Evolutionary conservation across 441 rosid genomes (phyloP).

Genomic region (Bocquillonia castaneifolia): DNA sequence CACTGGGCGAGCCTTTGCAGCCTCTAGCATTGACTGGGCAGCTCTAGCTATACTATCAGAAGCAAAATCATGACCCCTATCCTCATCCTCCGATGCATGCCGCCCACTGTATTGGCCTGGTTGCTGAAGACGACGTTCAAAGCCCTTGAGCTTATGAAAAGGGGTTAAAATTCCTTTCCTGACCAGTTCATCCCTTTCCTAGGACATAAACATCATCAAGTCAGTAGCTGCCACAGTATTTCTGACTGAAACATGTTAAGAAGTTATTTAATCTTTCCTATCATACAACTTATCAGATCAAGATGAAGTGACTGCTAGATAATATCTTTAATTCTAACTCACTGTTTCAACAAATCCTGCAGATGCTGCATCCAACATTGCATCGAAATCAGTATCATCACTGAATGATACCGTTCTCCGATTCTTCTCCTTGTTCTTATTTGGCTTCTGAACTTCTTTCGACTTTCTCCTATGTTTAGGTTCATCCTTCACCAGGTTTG

Average conservation of each 20-base stretch:
- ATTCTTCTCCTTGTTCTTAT: conserved; percentile 43
- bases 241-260: conserved; percentile 10
- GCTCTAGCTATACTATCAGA: conserved; percentile 57
- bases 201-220: conserved; percentile 31
- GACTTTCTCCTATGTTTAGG: conserved; percentile 47
- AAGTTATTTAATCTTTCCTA: conserved; percentile 8
- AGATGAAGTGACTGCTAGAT: conserved; percentile 4
- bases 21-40: conserved; percentile 54
- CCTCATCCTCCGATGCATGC: conserved; percentile 39
- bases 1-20: conserved; percentile 75
- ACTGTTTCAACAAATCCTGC: conserved; percentile 93
- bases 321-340: conserved; percentile 26
- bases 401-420: conserved; percentile 54
- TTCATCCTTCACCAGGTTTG: conserved; percentile 60
- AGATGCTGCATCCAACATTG: conserved; percentile 74
- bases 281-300: conserved; percentile 14
- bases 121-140: conserved; percentile 78
- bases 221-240: conserved; percentile 7
- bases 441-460: conserved; percentile 39
- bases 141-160: conserved; percentile 87
- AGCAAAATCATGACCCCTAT: conserved; percentile 35
- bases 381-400: conserved; percentile 84
- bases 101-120: conserved; percentile 40
- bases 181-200: conserved; percentile 96
- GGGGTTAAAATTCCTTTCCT: conserved; percentile 95